These are phyloP conservation scores for Arthroderma sp. DNA, from an alignment of 2,329 filamentous ascomycete species.

Conservation along the genomic window DNA sequence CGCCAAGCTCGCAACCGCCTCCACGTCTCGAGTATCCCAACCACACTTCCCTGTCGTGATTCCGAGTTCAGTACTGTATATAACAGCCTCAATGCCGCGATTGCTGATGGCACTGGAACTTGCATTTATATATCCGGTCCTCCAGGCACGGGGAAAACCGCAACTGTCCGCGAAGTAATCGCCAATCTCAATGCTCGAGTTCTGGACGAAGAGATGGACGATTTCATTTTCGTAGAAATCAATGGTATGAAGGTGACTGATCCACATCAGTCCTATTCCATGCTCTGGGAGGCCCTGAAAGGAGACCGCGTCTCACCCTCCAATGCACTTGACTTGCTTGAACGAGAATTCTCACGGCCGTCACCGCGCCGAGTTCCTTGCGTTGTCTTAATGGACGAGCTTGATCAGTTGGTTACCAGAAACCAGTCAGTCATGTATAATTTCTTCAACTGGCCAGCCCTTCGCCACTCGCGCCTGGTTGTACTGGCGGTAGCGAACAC, in stretches of 20 bases:
- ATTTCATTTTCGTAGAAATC: constrained; percentile 98
- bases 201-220: constrained; percentile 78
- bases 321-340: constrained; percentile 80
- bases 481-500: constrained; percentile 97
- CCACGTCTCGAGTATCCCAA: constrained; percentile 86
- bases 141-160: constrained; percentile 92
- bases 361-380: constrained; percentile 84
- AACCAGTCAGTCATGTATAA: constrained; percentile 99
- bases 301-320: constrained; percentile 84
- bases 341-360: constrained; percentile 83
- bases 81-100: constrained; percentile 83
- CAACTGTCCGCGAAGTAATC: constrained; percentile 90
- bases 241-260: constrained; percentile 99
- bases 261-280: constrained; percentile 85
- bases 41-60: constrained; percentile 80
- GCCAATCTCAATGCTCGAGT: constrained; percentile 80
- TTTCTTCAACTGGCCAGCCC: constrained; percentile 97
- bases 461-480: constrained; percentile 82
- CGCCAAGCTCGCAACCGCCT: constrained; percentile 77
- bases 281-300: constrained; percentile 92
- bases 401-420: constrained; percentile 93
- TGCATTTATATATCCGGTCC: constrained; percentile 99
- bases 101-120: constrained; percentile 80
- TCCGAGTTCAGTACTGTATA: constrained; percentile 87
- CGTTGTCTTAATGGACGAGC: constrained; percentile 95